These are phyloP conservation scores for Botryobasidium botryosum DNA, from an alignment of 768 basidiomycete species.

Conservation along the genomic window DNA sequence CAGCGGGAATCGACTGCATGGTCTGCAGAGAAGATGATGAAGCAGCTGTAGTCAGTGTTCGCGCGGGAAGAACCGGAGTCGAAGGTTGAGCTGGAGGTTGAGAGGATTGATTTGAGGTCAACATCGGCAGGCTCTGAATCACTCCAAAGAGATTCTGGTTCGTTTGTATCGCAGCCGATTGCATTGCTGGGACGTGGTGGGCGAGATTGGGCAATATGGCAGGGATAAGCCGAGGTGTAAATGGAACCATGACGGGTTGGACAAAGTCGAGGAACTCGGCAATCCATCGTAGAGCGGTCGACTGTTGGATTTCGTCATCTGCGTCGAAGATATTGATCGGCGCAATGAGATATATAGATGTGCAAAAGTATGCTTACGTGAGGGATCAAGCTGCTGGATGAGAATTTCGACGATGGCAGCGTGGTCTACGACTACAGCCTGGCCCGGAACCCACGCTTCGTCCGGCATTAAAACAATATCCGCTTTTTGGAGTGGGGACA, in stretches of 20 bases:
- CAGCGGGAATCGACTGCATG: no score
- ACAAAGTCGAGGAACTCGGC: conserved; percentile 77
- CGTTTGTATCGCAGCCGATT: conserved; percentile 67
- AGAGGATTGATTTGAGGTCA: conserved; percentile 7
- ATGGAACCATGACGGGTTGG: conserved; percentile 84
- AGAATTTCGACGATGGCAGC: conserved; percentile 86
- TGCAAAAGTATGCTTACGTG: conserved; percentile 37
- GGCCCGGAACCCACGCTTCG: conserved; percentile 78
- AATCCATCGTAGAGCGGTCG: conserved; percentile 86
- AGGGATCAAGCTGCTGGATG: conserved; percentile 65
- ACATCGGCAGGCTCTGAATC: conserved; percentile 67
- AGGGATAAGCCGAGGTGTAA: conserved; percentile 82
- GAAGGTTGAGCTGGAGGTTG: no score
- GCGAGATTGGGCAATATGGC: conserved; percentile 91
- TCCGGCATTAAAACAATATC: conserved; percentile 10
- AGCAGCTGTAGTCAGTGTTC: no score
- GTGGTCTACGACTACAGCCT: conserved; percentile 85
- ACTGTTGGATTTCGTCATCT: conserved; percentile 94
- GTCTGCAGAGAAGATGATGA: conserved; percentile 10
- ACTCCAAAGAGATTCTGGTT: conserved; percentile 74
- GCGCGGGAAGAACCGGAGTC: no score
- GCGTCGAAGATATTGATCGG: conserved; percentile 3
- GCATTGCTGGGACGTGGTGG: conserved; percentile 77
- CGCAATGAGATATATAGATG: no score
- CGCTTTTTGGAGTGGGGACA: not conserved